Percentiles rank a stretch among this genome's conserved stretches.
Evolutionary conservation across 2,329 filamentous ascomycete species (phyloP).

Genomic region (Calonectria hawksworthii): DNA sequence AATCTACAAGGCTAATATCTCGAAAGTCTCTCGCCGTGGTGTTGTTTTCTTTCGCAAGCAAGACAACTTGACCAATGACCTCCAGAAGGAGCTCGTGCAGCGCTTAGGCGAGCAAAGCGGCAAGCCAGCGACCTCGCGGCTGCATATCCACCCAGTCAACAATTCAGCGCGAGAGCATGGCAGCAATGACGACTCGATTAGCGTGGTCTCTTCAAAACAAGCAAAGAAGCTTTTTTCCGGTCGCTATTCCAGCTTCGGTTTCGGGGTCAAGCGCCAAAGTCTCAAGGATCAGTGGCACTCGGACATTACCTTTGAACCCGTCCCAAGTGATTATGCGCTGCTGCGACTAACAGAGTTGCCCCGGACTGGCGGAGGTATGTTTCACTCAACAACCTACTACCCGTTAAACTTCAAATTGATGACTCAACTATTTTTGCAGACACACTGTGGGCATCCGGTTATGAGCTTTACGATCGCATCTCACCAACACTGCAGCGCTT

Average conservation of each 20-base stretch:
- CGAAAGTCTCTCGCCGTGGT: conserved; percentile 74
- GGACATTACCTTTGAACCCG: conserved; percentile 72
- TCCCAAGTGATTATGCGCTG: conserved; percentile 74
- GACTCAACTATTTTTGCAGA: conserved; percentile 47
- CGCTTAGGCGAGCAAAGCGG: conserved; percentile 70
- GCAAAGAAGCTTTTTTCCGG: conserved; percentile 34
- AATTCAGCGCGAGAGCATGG: conserved; percentile 67
- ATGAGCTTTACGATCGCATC: conserved; percentile 76
- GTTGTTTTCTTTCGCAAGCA: conserved; percentile 80
- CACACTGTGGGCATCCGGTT: conserved; percentile 77
- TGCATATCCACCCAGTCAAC: conserved; percentile 73
- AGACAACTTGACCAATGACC: conserved; percentile 69
- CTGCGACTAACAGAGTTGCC: conserved; percentile 68
- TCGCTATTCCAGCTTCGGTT: conserved; percentile 46
- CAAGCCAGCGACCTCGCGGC: conserved; percentile 66
- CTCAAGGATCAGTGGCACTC: conserved; percentile 14
- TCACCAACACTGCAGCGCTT: conserved; percentile 68
- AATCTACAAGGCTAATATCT: not conserved
- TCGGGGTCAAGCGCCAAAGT: conserved; percentile 45
- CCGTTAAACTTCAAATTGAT: conserved; percentile 24
- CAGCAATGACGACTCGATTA: conserved; percentile 71
- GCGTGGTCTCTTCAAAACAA: conserved; percentile 69
- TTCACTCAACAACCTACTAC: too few relatives aligned
- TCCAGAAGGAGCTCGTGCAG: conserved; percentile 76
- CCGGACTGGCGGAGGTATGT: conserved; percentile 62